These are phyloP conservation scores for Aureobasidium sp. DNA, from an alignment of 2,329 filamentous ascomycete genomes.

Conservation along the genomic window DNA sequence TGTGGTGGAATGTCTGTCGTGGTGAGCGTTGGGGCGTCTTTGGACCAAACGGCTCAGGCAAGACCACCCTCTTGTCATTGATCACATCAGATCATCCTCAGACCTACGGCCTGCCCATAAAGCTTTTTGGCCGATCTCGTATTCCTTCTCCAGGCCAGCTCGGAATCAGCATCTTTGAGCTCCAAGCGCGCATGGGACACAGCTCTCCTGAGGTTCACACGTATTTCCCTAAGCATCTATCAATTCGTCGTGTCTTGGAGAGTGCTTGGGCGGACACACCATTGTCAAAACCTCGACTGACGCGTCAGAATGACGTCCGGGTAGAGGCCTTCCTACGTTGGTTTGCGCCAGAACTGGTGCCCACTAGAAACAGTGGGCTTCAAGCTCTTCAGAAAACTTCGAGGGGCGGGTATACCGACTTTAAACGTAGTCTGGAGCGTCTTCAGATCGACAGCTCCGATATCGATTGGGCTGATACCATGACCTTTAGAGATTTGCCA, in stretches of 20 bases:
- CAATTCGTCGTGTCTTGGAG: slow-evolving; percentile 67
- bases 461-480: slow-evolving; percentile 58
- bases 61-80: slow-evolving; percentile 87
- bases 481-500: slow-evolving; percentile 64
- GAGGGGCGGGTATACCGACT: neutral
- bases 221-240: slow-evolving; percentile 76
- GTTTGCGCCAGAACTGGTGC: slow-evolving; percentile 75
- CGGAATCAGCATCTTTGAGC: slow-evolving; percentile 85
- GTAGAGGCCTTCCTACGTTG: slow-evolving; percentile 66
- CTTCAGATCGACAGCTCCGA: slow-evolving; percentile 20
- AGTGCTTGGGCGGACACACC: slow-evolving; percentile 91
- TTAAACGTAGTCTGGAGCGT: neutral
- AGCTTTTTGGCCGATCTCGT: slow-evolving; percentile 74
- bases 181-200: slow-evolving; percentile 84
- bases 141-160: slow-evolving; percentile 64
- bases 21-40: slow-evolving; percentile 90
- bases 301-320: slow-evolving; percentile 47
- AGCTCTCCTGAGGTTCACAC: slow-evolving; percentile 91
- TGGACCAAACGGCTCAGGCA: slow-evolving; percentile 87
- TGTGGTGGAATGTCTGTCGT: slow-evolving; percentile 75
- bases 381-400: neutral
- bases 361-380: slow-evolving; percentile 25
- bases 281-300: slow-evolving; percentile 59
- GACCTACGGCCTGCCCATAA: slow-evolving; percentile 81
- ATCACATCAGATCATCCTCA: slow-evolving; percentile 96